Percentiles rank a stretch among this genome's conserved stretches.
Conservation (phyloP, 352 stramenopile species). For the Phytophthora sp. region DNA sequence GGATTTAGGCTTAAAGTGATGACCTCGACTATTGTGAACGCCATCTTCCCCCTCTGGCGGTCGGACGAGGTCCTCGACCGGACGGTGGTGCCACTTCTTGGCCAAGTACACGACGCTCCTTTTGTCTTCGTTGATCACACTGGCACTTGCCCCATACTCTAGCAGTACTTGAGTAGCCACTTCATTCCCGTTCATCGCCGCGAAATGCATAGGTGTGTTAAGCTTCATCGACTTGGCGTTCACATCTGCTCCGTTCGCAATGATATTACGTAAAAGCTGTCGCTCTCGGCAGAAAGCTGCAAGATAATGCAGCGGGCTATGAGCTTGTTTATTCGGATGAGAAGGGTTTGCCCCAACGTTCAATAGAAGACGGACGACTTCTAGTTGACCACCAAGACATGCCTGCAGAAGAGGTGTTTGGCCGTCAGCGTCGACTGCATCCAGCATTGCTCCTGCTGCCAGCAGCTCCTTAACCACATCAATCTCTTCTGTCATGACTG, state of each 20-base stretch:
- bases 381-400: constrained; percentile 58
- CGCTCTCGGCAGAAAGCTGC: constrained; percentile 66
- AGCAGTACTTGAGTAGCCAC: constrained; percentile 65
- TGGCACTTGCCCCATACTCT: constrained; percentile 62
- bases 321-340: constrained; percentile 74
- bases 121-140: constrained; percentile 79
- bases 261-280: constrained; percentile 51
- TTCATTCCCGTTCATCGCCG: constrained; percentile 80
- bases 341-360: constrained; percentile 54
- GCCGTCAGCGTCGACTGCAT: constrained; percentile 63
- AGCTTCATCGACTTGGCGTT: constrained; percentile 77
- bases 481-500: constrained; percentile 64
- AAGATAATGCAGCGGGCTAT: constrained; percentile 71
- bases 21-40: constrained; percentile 8
- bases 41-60: constrained; percentile 44
- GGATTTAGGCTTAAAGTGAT: constrained; percentile 18
- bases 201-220: constrained; percentile 79
- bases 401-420: constrained; percentile 69
- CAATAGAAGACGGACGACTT: constrained; percentile 57
- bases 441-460: constrained; percentile 51
- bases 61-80: constrained; percentile 61
- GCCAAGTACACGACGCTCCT: constrained; percentile 74
- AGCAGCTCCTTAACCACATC: constrained; percentile 55
- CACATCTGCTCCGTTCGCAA: constrained; percentile 59
- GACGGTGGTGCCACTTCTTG: constrained; percentile 76